A percentile compares a stretch with the other conserved stretches of the same genome.
Evolutionary conservation across 2,329 filamentous ascomycete genomes (phyloP).

Genomic region (Calonectria pseudoturangicola): DNA sequence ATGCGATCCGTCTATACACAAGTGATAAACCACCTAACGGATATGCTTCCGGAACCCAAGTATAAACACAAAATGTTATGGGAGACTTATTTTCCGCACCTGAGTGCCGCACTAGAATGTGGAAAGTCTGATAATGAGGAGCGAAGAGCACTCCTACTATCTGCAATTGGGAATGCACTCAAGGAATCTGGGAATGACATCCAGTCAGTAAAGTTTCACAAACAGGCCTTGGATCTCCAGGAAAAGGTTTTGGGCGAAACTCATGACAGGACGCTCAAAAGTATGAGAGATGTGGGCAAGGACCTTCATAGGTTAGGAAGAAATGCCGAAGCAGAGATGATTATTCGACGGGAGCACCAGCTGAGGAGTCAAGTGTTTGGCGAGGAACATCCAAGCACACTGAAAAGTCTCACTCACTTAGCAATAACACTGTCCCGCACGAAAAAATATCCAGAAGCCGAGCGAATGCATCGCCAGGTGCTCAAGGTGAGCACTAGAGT

Average conservation of each 20-base stretch:
- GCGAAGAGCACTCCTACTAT: neutral
- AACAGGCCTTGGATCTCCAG: neutral
- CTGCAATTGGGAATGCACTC: neutral
- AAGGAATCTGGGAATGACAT: slow-evolving; percentile 14
- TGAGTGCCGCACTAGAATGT: slow-evolving; percentile 27
- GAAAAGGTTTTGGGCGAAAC: neutral
- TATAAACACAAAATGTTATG: slow-evolving; percentile 48
- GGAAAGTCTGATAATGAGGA: slow-evolving; percentile 14
- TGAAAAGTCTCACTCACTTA: neutral
- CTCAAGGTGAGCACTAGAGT: neutral
- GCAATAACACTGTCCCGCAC: neutral
- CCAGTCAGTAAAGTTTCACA: slow-evolving; percentile 42
- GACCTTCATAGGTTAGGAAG: neutral
- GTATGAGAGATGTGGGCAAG: neutral
- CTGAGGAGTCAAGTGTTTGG: neutral
- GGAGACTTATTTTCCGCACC: slow-evolving; percentile 52
- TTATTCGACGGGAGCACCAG: neutral
- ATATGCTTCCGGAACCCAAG: slow-evolving; percentile 38
- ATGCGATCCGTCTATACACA: slow-evolving; percentile 1
- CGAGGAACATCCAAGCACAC: neutral
- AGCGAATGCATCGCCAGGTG: no score
- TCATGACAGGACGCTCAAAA: neutral
- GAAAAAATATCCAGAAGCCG: neutral
- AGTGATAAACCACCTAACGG: slow-evolving; percentile 39
- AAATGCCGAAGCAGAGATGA: neutral